These are phyloP conservation scores for Nematocida ausubeli DNA, from an alignment of 371 early-diverging fungal genomes.

Conservation along the genomic window DNA sequence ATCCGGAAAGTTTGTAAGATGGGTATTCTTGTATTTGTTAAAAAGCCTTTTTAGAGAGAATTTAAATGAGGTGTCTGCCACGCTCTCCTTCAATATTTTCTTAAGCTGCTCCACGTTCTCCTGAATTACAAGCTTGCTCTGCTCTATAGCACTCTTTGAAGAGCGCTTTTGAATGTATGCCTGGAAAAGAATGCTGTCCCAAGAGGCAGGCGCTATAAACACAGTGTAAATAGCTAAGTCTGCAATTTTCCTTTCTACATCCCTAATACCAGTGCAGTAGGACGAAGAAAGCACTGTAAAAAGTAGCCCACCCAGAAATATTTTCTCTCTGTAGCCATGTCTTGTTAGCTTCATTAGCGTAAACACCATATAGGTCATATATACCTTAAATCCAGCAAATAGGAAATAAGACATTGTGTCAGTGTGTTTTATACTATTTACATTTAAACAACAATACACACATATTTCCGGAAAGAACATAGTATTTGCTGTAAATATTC, in stretches of 20 bases:
- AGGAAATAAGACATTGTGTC: not conserved
- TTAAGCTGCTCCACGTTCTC: slow-evolving; percentile 19
- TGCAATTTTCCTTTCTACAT: slow-evolving; percentile 15
- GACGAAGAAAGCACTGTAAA: not conserved
- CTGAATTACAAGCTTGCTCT: not conserved
- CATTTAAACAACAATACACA: too few relatives aligned
- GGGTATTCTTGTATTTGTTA: not conserved
- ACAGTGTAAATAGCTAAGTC: slow-evolving; percentile 27
- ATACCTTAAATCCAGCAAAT: not conserved
- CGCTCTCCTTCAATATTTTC: not conserved
- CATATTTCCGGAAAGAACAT: too few relatives aligned
- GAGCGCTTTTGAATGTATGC: slow-evolving; percentile 9
- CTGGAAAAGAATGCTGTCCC: slow-evolving; percentile 13
- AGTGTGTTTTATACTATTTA: too few relatives aligned
- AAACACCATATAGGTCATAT: not conserved
- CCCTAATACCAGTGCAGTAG: not conserved
- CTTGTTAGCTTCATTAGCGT: not conserved
- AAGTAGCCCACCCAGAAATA: not conserved
- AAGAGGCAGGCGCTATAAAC: slow-evolving; percentile 14
- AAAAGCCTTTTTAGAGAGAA: not conserved
- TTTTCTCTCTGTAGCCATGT: not conserved
- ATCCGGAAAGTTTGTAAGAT: not conserved
- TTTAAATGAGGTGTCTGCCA: not conserved
- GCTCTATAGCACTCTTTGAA: not conserved
- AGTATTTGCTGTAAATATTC: too few relatives aligned